Conservation (phyloP, 2,329 filamentous ascomycete species). For the Amylocarpus encephaloides region DNA sequence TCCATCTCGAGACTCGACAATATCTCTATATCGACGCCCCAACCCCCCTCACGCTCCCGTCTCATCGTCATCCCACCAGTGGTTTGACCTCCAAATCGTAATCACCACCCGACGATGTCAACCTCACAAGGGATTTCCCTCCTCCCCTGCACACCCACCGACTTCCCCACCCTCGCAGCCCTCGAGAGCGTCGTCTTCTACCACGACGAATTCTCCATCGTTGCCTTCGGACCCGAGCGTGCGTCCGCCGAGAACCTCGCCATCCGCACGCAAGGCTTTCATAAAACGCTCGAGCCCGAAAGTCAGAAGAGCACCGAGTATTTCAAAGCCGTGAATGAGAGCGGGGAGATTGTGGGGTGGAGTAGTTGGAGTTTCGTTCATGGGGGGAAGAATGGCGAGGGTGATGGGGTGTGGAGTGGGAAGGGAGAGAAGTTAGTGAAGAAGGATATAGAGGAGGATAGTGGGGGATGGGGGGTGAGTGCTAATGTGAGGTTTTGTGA, state of each 20-base stretch:
- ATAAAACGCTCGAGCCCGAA: not conserved
- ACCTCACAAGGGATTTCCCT: not conserved
- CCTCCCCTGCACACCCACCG: not conserved
- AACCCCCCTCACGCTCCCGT: too few species aligned
- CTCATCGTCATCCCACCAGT: too few species aligned
- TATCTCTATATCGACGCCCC: too few species aligned
- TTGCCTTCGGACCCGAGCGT: conserved; percentile 10
- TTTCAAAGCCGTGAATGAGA: not conserved
- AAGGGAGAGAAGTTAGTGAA: not conserved
- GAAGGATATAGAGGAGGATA: not conserved
- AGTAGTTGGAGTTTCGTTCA: conserved; percentile 15
- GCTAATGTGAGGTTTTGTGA: conserved; percentile 23
- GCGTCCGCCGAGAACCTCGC: not conserved
- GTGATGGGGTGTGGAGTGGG: too few species aligned
- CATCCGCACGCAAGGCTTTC: not conserved
- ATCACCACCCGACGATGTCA: not conserved
- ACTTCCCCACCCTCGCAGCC: conserved; percentile 26
- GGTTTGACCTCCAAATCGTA: too few species aligned
- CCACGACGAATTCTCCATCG: conserved; percentile 11
- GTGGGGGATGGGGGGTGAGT: conserved; percentile 11
- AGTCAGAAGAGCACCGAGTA: not conserved
- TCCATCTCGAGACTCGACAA: too few species aligned
- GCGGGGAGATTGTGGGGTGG: conserved; percentile 15
- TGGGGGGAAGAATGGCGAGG: not conserved
- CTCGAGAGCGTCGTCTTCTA: conserved; percentile 12